phyloP scores from a whole-genome alignment of 2,329 filamentous ascomycete genomes.

The Parastagonospora nodorum region DNA sequence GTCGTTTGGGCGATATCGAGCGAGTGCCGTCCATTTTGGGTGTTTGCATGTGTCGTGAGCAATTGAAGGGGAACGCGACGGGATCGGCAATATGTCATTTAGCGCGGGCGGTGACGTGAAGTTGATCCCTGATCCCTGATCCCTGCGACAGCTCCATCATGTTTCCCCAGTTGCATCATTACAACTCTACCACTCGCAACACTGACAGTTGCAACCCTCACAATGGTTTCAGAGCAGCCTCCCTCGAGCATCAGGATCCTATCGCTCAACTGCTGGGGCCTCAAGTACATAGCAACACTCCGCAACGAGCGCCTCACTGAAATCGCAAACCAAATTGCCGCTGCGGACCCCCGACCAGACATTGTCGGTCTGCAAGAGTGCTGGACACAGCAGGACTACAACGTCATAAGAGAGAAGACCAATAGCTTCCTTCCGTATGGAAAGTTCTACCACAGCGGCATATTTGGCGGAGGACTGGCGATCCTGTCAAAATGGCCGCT shows the following conservation, averaged over 20 bases:
- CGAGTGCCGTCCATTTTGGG: conserved; percentile 22
- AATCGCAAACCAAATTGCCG: conserved; percentile 80
- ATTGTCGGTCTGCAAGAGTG: conserved; percentile 96
- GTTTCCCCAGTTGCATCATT: conserved; percentile 24
- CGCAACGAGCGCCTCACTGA: conserved; percentile 78
- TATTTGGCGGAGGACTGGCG: conserved; percentile 86
- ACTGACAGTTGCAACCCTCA: not conserved
- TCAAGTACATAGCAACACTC: conserved; percentile 81
- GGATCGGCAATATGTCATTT: conserved; percentile 9
- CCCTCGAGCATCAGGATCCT: conserved; percentile 72
- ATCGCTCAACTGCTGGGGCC: conserved; percentile 96
- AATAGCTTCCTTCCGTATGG: conserved; percentile 78
- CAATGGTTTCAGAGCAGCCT: conserved; percentile 34
- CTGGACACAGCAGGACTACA: conserved; percentile 86
- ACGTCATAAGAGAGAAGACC: conserved; percentile 74
- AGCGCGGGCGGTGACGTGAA: conserved; percentile 11
- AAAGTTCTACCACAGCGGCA: conserved; percentile 90
- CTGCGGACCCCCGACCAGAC: conserved; percentile 69
- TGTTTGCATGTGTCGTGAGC: not conserved
- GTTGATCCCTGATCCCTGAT: conserved; percentile 5
- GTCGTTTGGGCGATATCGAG: conserved; percentile 36
- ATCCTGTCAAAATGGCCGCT: conserved; percentile 94
- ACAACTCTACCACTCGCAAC: not conserved
- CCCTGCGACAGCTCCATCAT: conserved; percentile 14
- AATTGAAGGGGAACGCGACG: conserved; percentile 9